Conservation (phyloP, 2,329 filamentous ascomycete genomes). For the Claviceps capensis region DNA sequence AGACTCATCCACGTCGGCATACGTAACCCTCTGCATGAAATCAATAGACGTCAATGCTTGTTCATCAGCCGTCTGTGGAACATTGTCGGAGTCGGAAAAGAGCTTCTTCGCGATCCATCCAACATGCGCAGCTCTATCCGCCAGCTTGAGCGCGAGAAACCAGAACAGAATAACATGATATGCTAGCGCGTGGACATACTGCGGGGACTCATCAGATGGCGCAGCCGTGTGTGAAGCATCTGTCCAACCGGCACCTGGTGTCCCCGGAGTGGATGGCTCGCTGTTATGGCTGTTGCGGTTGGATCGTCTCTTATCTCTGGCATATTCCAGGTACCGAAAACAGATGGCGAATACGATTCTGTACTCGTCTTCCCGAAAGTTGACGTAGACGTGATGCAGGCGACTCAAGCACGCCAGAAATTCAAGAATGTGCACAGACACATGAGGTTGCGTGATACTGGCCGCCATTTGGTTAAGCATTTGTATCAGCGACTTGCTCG, state of each 20-base stretch:
- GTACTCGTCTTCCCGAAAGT: slow-evolving; percentile 84
- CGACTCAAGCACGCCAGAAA: slow-evolving; percentile 85
- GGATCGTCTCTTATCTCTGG: slow-evolving; percentile 49
- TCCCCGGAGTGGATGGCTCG: slow-evolving; percentile 24
- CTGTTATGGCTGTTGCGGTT: slow-evolving; percentile 31
- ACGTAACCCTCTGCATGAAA: slow-evolving; percentile 82
- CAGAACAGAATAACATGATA: slow-evolving; percentile 95
- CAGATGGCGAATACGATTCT: slow-evolving; percentile 91
- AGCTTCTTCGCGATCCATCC: slow-evolving; percentile 83
- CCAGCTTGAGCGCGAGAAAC: slow-evolving; percentile 81
- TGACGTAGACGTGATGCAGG: slow-evolving; percentile 70
- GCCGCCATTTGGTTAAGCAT: slow-evolving; percentile 90
- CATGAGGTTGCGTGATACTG: slow-evolving; percentile 84
- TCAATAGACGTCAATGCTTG: slow-evolving; percentile 89
- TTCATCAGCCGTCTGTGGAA: slow-evolving; percentile 62
- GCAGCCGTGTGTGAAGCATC: slow-evolving; percentile 21
- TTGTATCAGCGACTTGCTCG: slow-evolving; percentile 70
- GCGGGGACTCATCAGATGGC: slow-evolving; percentile 60
- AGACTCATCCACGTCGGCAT: slow-evolving; percentile 72
- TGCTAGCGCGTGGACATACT: slow-evolving; percentile 86
- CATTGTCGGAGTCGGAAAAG: slow-evolving; percentile 63
- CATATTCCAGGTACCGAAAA: slow-evolving; percentile 83
- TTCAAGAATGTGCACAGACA: slow-evolving; percentile 89
- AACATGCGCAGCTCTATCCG: slow-evolving; percentile 72
- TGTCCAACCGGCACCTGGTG: slow-evolving; percentile 9